Evolutionary conservation across 2,329 filamentous ascomycete species (phyloP).

Genomic region (Clarireedia sp.): DNA sequence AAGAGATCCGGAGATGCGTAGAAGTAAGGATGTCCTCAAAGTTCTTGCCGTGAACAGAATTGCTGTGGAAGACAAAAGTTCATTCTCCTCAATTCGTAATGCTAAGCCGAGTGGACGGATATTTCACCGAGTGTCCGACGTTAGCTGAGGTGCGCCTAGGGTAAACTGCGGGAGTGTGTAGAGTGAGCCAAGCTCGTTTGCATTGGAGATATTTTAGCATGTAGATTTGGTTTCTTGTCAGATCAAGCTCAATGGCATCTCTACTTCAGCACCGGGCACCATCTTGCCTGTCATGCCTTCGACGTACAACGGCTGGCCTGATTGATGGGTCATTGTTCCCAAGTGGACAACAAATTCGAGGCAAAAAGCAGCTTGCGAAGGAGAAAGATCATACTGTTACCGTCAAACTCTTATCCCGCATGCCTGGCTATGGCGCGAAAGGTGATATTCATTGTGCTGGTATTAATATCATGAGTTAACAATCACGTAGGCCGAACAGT

Average conservation of each 20-base stretch:
- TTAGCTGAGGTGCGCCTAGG: neutral
- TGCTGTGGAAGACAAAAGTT: neutral
- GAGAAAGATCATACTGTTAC: constrained; percentile 31
- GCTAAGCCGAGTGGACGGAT: neutral
- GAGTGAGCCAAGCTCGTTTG: neutral
- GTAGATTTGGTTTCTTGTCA: neutral
- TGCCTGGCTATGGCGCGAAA: constrained; percentile 42
- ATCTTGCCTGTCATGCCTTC: constrained; percentile 26
- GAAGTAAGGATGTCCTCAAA: neutral
- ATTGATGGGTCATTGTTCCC: constrained; percentile 15
- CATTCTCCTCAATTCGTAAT: neutral
- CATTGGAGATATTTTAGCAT: neutral
- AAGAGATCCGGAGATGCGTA: neutral
- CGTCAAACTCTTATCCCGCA: constrained; percentile 43
- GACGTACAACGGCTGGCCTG: constrained; percentile 21
- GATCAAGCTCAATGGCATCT: constrained; percentile 22
- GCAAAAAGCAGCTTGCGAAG: constrained; percentile 38
- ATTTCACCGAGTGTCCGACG: neutral
- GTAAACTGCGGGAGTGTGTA: neutral
- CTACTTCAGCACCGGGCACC: constrained; percentile 21
- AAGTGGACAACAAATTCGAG: constrained; percentile 32
- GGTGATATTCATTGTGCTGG: constrained; percentile 26
- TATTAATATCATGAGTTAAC: neutral
- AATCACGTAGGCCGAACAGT: constrained; percentile 40
- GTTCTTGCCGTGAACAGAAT: neutral